A percentile compares a stretch with the other conserved stretches of the same genome.
These are phyloP conservation scores for Penicillium sp. DNA, from an alignment of 2,329 filamentous ascomycete genomes.

Conservation along the genomic window DNA sequence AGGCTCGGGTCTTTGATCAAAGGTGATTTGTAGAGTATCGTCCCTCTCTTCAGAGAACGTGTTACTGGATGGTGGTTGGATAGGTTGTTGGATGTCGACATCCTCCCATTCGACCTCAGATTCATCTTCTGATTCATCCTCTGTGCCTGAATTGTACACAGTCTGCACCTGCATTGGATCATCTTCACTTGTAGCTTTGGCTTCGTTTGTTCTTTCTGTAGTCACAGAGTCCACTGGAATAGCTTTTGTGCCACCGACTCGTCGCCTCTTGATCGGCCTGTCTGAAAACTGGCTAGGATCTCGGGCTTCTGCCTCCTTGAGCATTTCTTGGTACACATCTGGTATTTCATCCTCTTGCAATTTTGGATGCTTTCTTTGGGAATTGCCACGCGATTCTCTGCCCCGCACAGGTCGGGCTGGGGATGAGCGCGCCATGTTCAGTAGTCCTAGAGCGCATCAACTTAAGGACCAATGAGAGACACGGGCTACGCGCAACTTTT, in stretches of 20 bases:
- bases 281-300: slow-evolving; percentile 23
- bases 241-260: slow-evolving; percentile 26
- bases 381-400: slow-evolving; percentile 9
- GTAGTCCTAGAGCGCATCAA: slow-evolving; percentile 10
- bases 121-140: slow-evolving; percentile 58
- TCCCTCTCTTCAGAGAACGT: slow-evolving; percentile 15
- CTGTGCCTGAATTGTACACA: slow-evolving; percentile 39
- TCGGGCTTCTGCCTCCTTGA: slow-evolving; percentile 37
- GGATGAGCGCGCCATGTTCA: slow-evolving; percentile 20
- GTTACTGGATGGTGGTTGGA: slow-evolving; percentile 21
- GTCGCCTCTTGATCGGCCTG: slow-evolving; percentile 37
- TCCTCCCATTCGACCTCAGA: slow-evolving; percentile 62
- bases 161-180: slow-evolving; percentile 24
- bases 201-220: slow-evolving; percentile 5
- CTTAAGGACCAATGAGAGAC: background rate
- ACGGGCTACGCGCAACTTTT: background rate
- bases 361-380: slow-evolving; percentile 5
- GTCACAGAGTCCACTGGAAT: slow-evolving; percentile 3
- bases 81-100: slow-evolving; percentile 43
- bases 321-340: slow-evolving; percentile 40
- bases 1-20: slow-evolving; percentile 29
- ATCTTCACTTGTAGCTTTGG: slow-evolving; percentile 1
- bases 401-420: slow-evolving; percentile 14
- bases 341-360: slow-evolving; percentile 28
- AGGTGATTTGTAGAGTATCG: slow-evolving; percentile 34